Evolutionary conservation across 768 basidiomycete genomes (phyloP), one percentile per base, ranked within the genome.

Genomic region (Russula ochroleuca): DNA sequence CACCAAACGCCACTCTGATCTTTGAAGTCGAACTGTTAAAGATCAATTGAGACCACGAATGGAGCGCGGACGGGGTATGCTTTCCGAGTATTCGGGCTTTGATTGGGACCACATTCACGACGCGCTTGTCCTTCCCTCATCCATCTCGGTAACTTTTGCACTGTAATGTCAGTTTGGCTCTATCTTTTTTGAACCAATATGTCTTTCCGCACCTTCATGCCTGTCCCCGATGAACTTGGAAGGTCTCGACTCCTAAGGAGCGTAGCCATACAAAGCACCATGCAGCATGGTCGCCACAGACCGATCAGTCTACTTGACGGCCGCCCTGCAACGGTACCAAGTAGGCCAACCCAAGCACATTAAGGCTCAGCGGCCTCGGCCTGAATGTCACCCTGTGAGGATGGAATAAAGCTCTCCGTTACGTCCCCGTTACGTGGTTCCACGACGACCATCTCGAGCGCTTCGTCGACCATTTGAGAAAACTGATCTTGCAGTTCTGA

Each of bases 11-110:
- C 5, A 85, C 81, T 14, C 81, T 95, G 73, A 80, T 75, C 65
- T 94, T 94, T 71, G 90, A 92, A 75, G 90, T 95, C 57, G 90
- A 94, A 76, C 79, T 95, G 53, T 65, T 93, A 62, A 78, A 81
- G 73, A 92, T 94, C 77, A 85, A 77, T 69, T 78, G 71, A 75
- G 57, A 31, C 56, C 9, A 56, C 57, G 38, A 58, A n/a, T 43
- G 28, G 33, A 21, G 53, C 49, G 52, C 53, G 47, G 52, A n/a
- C 35, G 57, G 56, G 55, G 43, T 25, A 62, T 55, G 48, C 33
- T 56, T 59, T 59, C 64, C 59, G 28, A 33, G 54, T 40, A 33
- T 55, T 54, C 40, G 67, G 64, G 62, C 67, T 59, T 55, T 23
- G 56, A 53, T 55, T 66, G 38, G 66, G 67, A 52, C 61, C 52